Evolutionary conservation across 192 early-diverging fungal genomes (phyloP).

Genomic region (Jimgerdemannia lactiflua): DNA sequence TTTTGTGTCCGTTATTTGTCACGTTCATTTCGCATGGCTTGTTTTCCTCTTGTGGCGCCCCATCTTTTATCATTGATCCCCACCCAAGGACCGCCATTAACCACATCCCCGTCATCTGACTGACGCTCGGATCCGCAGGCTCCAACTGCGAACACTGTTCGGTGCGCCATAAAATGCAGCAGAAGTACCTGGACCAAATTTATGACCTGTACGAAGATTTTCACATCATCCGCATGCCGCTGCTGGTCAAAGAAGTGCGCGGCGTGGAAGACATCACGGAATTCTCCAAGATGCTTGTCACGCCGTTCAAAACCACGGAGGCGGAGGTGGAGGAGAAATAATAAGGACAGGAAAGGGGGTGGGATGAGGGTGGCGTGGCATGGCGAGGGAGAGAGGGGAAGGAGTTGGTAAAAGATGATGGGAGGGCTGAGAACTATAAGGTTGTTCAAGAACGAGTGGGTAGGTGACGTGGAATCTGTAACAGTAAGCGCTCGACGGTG

Average conservation of each 20-base stretch:
- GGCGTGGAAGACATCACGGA: conserved; percentile 90
- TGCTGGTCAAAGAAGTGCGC: conserved; percentile 95
- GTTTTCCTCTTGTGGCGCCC: conserved; percentile 27
- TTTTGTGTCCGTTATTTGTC: background rate
- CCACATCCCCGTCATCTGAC: conserved; percentile 98
- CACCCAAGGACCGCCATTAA: conserved; percentile 81
- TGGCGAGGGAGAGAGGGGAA: background rate
- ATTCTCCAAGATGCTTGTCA: conserved; percentile 91
- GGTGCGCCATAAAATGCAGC: conserved; percentile 97
- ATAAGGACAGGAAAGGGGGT: background rate
- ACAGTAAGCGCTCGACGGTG: too few relatives aligned
- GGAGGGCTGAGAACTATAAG: too few relatives aligned
- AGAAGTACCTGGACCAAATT: conserved; percentile 98
- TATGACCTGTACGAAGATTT: conserved; percentile 99
- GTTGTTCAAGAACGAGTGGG: too few relatives aligned
- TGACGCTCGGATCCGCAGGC: conserved; percentile 87
- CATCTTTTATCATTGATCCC: too few relatives aligned
- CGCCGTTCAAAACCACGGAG: conserved; percentile 43
- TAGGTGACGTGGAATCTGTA: too few relatives aligned
- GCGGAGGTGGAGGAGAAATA: background rate
- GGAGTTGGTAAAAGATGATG: too few relatives aligned
- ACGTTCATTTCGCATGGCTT: conserved; percentile 40
- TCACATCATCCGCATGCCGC: conserved; percentile 91
- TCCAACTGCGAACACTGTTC: conserved; percentile 86
- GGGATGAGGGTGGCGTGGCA: background rate